Percentiles rank a stretch among this genome's conserved stretches.
These are phyloP conservation scores for Mrakia hoshinonis DNA, from an alignment of 768 basidiomycete species.

Conservation along the genomic window DNA sequence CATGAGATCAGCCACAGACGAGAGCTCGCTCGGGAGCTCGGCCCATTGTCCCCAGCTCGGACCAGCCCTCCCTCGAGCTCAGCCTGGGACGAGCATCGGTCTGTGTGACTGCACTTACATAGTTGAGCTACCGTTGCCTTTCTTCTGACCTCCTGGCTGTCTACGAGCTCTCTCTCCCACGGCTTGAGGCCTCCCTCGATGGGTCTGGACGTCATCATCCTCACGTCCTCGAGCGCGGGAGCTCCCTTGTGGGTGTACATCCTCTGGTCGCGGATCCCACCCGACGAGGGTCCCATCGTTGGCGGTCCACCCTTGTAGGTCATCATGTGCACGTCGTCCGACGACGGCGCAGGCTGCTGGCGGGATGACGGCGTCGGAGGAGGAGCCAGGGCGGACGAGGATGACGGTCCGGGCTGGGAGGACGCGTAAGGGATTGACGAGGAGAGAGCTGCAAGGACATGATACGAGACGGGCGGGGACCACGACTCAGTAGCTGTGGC, in stretches of 20 bases:
- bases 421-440: neutral
- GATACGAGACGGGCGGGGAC: neutral
- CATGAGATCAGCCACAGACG: conserved; percentile 16
- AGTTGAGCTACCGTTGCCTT: conserved; percentile 96
- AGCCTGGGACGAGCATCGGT: neutral
- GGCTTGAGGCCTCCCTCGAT: conserved; percentile 43
- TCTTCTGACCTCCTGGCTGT: conserved; percentile 77
- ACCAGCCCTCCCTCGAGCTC: neutral
- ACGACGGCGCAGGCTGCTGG: conserved; percentile 8
- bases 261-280: conserved; percentile 43
- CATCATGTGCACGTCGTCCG: conserved; percentile 63
- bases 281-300: conserved; percentile 47
- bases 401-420: neutral
- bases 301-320: conserved; percentile 55
- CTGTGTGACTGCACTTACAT: conserved; percentile 48
- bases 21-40: neutral
- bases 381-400: conserved; percentile 18
- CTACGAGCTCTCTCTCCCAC: conserved; percentile 79
- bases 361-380: neutral
- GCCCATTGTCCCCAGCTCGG: neutral
- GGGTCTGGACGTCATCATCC: conserved; percentile 37
- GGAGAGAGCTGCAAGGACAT: neutral
- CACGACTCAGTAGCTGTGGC: neutral
- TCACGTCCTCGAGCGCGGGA: conserved; percentile 33
- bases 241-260: conserved; percentile 7